Evolutionary conservation across 805 yeast genomes (phyloP).

Genomic region (Suhomyces pyralidae): DNA sequence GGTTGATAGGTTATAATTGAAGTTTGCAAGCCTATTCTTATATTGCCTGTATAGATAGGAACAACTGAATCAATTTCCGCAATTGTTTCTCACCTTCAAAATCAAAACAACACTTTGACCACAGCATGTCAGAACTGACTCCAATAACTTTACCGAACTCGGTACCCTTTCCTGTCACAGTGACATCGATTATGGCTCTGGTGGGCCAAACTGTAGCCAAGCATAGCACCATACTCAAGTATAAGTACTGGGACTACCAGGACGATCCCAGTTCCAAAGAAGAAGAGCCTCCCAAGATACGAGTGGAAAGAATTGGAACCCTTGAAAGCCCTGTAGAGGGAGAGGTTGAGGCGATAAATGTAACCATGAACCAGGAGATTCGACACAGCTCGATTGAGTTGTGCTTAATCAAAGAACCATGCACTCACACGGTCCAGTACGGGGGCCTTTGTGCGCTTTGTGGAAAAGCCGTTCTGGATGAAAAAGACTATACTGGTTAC

Average conservation of each 20-base stretch:
- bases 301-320: constrained; percentile 68
- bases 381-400: constrained; percentile 45
- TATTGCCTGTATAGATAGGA: neutral
- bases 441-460: constrained; percentile 95
- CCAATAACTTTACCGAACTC: constrained; percentile 56
- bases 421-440: constrained; percentile 88
- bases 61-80: neutral
- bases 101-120: neutral
- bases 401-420: constrained; percentile 68
- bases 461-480: constrained; percentile 71
- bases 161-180: constrained; percentile 65
- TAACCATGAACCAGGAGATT: constrained; percentile 61
- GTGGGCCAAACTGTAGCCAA: constrained; percentile 47
- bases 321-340: constrained; percentile 88
- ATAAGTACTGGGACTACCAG: constrained; percentile 65
- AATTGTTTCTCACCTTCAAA: neutral
- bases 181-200: constrained; percentile 46
- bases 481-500: constrained; percentile 71
- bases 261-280: constrained; percentile 50
- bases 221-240: constrained; percentile 55
- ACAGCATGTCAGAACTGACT: constrained; percentile 38
- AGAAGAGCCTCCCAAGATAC: constrained; percentile 39
- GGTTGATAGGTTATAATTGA: neutral
- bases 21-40: neutral
- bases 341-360: constrained; percentile 46